Conservation (phyloP, 495 filamentous ascomycete species). For the Aspergillus nanangensis region DNA sequence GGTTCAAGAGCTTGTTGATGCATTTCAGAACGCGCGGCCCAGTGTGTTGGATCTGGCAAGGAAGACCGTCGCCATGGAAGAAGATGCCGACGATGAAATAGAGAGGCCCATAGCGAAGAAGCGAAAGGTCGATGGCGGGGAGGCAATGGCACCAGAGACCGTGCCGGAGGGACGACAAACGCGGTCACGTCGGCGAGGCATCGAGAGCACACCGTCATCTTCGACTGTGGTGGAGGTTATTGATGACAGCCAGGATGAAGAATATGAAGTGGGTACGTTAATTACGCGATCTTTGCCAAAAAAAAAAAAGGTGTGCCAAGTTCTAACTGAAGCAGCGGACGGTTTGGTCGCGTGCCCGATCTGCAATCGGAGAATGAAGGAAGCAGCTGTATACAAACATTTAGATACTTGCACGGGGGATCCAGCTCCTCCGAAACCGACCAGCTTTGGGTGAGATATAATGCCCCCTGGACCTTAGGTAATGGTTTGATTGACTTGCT, state of each 20-base stretch:
- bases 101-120: slow-evolving; percentile 33
- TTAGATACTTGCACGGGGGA: slow-evolving; percentile 57
- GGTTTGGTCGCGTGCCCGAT: slow-evolving; percentile 80
- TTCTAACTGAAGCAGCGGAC: slow-evolving; percentile 50
- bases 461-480: too few species aligned
- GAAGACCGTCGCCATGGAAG: slow-evolving; percentile 24
- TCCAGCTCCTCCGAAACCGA: slow-evolving; percentile 10
- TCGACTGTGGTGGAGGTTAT: slow-evolving; percentile 21
- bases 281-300: too few species aligned
- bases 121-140: slow-evolving; percentile 39
- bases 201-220: slow-evolving; percentile 5
- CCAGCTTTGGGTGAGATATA: slow-evolving; percentile 31
- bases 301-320: too few species aligned
- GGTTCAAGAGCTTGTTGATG: slow-evolving; percentile 77
- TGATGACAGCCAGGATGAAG: slow-evolving; percentile 38
- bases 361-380: slow-evolving; percentile 73
- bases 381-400: slow-evolving; percentile 66
- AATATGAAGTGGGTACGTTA: slow-evolving; percentile 29
- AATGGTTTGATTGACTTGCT: neutral
- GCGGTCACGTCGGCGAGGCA: slow-evolving; percentile 30
- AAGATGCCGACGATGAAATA: slow-evolving; percentile 7
- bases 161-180: slow-evolving; percentile 32
- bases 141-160: slow-evolving; percentile 5
- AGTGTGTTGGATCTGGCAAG: slow-evolving; percentile 58
- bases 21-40: slow-evolving; percentile 63